Conservation (phyloP, 2,329 filamentous ascomycete genomes). For the Aspergillus tubingensis region DNA sequence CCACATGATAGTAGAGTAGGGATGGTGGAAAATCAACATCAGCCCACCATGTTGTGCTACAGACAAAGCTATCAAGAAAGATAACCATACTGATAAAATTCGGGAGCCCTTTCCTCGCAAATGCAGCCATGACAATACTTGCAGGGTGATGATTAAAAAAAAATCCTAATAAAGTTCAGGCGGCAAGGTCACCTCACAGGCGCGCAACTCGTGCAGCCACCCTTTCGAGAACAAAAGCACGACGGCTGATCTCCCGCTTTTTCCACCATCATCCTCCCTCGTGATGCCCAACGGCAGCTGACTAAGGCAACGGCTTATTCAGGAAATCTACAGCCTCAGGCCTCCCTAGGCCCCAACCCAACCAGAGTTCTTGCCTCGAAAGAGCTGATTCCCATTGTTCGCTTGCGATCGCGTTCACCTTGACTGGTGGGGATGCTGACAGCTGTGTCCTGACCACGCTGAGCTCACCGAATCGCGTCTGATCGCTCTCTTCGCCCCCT, state of each 20-base stretch:
- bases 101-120: neutral
- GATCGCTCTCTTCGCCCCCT: neutral
- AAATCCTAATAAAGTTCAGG: neutral
- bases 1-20: too few relatives aligned
- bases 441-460: constrained; percentile 11
- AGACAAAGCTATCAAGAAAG: too few relatives aligned
- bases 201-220: neutral
- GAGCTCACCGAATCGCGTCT: neutral
- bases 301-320: constrained; percentile 15
- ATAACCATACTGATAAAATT: neutral
- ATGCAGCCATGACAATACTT: neutral
- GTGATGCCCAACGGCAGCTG: constrained; percentile 16
- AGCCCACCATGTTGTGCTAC: too few relatives aligned
- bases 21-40: too few relatives aligned
- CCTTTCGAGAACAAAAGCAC: neutral
- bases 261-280: neutral
- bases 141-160: neutral
- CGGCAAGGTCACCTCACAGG: neutral
- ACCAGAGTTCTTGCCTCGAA: constrained; percentile 8
- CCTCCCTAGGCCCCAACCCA: constrained; percentile 1
- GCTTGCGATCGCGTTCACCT: constrained; percentile 14
- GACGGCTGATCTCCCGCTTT: constrained; percentile 18
- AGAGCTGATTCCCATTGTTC: constrained; percentile 10
- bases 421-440: constrained; percentile 13
- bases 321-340: constrained; percentile 10